Evolutionary conservation across 2,329 filamentous ascomycete genomes (phyloP).

Genomic region (Ophiostoma australiae): DNA sequence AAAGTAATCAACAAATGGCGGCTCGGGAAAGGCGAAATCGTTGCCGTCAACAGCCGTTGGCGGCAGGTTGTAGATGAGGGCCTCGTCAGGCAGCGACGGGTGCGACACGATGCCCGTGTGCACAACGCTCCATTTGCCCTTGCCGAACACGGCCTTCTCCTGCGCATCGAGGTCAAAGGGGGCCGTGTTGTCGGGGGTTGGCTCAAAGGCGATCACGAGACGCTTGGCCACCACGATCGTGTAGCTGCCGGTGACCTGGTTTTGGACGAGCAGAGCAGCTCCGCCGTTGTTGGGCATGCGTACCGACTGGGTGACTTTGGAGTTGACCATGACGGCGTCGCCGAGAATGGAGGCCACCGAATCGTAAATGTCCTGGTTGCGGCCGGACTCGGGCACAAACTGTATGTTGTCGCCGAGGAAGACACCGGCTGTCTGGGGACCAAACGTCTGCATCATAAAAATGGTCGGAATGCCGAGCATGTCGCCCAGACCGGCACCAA

Average conservation of each 20-base stretch:
- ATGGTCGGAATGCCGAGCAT: conserved; percentile 41
- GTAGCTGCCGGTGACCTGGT: conserved; percentile 28
- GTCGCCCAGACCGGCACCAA: conserved; percentile 42
- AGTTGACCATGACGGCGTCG: conserved; percentile 37
- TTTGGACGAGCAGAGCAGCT: conserved; percentile 32
- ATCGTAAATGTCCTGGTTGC: conserved; percentile 41
- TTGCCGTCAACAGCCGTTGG: conserved; percentile 30
- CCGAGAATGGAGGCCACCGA: conserved; percentile 36
- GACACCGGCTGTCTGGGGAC: conserved; percentile 35
- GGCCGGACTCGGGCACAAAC: conserved; percentile 35
- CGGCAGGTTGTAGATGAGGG: conserved; percentile 33
- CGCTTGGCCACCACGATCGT: conserved; percentile 34
- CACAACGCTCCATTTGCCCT: conserved; percentile 34
- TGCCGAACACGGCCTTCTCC: conserved; percentile 34
- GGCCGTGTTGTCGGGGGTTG: conserved; percentile 32
- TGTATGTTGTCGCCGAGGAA: conserved; percentile 33
- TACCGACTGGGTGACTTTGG: conserved; percentile 33
- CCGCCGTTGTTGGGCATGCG: conserved; percentile 32
- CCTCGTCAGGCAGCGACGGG: conserved; percentile 32
- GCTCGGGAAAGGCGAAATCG: conserved; percentile 31
- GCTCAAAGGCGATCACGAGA: conserved; percentile 37
- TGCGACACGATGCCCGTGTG: conserved; percentile 35
- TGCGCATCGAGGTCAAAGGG: conserved; percentile 34
- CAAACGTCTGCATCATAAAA: conserved; percentile 43
- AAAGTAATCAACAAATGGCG: conserved; percentile 33